These are phyloP conservation scores for Fusarium sublunatum DNA, from an alignment of 2,329 filamentous ascomycete species.

Conservation along the genomic window DNA sequence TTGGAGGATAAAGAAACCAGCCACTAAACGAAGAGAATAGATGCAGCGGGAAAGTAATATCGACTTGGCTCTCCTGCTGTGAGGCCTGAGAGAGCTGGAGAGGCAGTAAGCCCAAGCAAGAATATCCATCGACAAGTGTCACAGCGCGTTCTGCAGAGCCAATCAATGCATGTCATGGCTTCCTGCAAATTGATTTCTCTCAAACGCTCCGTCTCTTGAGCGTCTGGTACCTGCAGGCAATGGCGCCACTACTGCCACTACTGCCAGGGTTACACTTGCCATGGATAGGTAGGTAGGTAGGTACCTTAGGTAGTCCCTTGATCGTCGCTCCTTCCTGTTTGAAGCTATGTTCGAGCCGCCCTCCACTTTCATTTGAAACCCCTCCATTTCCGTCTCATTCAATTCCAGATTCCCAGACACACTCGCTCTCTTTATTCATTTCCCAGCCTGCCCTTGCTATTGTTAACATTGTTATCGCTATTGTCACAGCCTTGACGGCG, in stretches of 20 bases:
- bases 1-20: conserved; percentile 36
- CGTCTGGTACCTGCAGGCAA: conserved; percentile 41
- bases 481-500: conserved; percentile 26
- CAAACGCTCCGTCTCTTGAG: conserved; percentile 21
- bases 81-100: background rate
- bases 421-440: conserved; percentile 23
- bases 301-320: conserved; percentile 1
- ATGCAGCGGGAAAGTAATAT: conserved; percentile 24
- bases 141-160: conserved; percentile 9
- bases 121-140: conserved; percentile 8
- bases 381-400: conserved; percentile 21
- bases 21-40: conserved; percentile 26
- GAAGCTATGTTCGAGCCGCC: conserved; percentile 23
- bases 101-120: conserved; percentile 14
- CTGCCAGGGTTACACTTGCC: conserved; percentile 27
- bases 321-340: conserved; percentile 35
- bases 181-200: conserved; percentile 17
- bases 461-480: conserved; percentile 11
- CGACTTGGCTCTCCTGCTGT: background rate
- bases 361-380: conserved; percentile 40
- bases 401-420: conserved; percentile 20
- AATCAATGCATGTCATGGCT: conserved; percentile 21
- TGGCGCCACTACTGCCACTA: conserved; percentile 36
- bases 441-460: conserved; percentile 31
- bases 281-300: background rate